Base-by-base conservation (phyloP, 345 rosid species). In the Tarenaya hassleriana region DNA sequence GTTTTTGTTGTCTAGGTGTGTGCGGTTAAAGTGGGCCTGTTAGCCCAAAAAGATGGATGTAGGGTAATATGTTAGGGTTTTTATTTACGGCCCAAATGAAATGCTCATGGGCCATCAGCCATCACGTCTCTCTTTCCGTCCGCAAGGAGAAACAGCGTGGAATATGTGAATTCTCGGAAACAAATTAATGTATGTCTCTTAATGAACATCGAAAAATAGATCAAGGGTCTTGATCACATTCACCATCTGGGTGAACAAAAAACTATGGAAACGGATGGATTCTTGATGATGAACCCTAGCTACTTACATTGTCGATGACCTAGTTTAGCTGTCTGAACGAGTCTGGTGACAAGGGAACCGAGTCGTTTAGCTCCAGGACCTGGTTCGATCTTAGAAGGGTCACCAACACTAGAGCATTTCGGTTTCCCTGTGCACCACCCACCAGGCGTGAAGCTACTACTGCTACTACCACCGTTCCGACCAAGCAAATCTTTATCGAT, bases 381-480 rank as follows among this genome's bases (percentile, higher is more conserved):
- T 0, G 97, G 95, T 35, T 64, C 75, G 47, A 94, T 76, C 49
- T 66, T 75, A 32, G 71, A 64, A 0, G 52, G 66, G 64, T 88
- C 73, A 18, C 94, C 94, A 61, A 88, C 82, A 31, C 65, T 62
- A 0, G 88, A 76, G 59, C 99, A 94, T 62, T 63, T 63, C 0
- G 87, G 84, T 31, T 70, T 56, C 20, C 83, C 94, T 4, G 87
- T 71, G 63, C 97, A 94, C 99, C 99, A 94, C 44, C 87, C 94
- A 38, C 99, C 99, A 3, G 99, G 94, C 10, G 97, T 86, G 66
- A 94, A 85, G 56, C 68, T 64, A 4, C 74, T 82, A 10, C 37
- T 43, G 24, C 58, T 41, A 54, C 68, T 64, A 4, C 74, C 82
- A 10, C 37, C 42, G 24, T 53, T 41, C 44, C 63, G 49, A 15